These are phyloP conservation scores for Aeminium ludgeri DNA, from an alignment of 495 filamentous ascomycete genomes.

Conservation along the genomic window DNA sequence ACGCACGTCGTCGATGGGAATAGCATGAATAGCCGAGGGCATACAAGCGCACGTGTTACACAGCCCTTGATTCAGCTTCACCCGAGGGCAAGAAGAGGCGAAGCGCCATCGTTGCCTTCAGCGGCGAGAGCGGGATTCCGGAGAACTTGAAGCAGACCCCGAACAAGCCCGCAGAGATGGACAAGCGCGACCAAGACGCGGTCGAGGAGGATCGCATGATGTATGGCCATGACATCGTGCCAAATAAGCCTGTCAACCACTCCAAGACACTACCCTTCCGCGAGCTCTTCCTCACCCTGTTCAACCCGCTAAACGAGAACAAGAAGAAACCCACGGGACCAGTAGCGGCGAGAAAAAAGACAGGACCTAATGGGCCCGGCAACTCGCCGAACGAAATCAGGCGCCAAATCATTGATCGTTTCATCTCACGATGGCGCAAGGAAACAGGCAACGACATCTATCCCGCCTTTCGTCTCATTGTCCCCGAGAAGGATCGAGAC, in stretches of 20 bases:
- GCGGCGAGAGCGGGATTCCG: too few species aligned
- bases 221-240: conserved; percentile 29
- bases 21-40: too few species aligned
- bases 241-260: conserved; percentile 54
- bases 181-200: conserved; percentile 22
- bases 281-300: conserved; percentile 57
- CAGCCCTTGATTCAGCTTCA: too few species aligned
- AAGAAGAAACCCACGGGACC: conserved; percentile 54
- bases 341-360: conserved; percentile 31
- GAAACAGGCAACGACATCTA: conserved; percentile 87
- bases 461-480: conserved; percentile 76
- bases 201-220: conserved; percentile 23
- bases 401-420: conserved; percentile 72
- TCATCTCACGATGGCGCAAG: conserved; percentile 74
- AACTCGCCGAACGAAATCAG: conserved; percentile 67
- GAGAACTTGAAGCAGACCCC: too few species aligned
- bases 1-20: too few species aligned
- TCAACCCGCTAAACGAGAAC: conserved; percentile 72
- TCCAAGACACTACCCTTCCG: conserved; percentile 69
- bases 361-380: conserved; percentile 38
- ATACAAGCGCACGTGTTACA: too few species aligned
- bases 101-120: too few species aligned
- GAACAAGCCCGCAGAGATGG: conserved; percentile 9
- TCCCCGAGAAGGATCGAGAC: conserved; percentile 88
- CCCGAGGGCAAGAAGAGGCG: too few species aligned